Base-by-base conservation (phyloP, 2,329 filamentous ascomycete species). In the Allantophomopsis lycopodina region DNA sequence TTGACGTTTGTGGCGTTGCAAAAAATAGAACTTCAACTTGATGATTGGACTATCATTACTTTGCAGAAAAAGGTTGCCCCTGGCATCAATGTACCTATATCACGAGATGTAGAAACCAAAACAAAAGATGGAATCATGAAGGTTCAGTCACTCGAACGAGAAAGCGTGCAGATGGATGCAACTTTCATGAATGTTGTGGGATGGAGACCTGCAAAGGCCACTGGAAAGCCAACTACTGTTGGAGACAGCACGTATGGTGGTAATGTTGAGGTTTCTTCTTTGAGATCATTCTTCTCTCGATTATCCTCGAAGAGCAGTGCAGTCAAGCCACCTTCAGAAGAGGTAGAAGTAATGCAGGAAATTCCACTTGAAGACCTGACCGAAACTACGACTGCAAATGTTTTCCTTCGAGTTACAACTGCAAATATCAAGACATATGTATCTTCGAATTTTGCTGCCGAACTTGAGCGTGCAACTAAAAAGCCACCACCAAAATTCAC, bases 401-500 rank as follows among this genome's bases (percentile, higher is more conserved):
- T 96, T 23, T 96, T 94, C 56, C 66, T 98, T 15, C 75, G 87
- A 37, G 83, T 94, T 15, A 94, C 83, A 36, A 88, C 87, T 7
- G 88, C 89, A 21, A 73, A 75, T 35, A 78, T 96, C 23, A 73
- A 76, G 49, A 94, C 88, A 0, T 83, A 73, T 36, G 78, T 95
- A 1, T 67, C 73, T 15, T 63, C 72, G 21, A 74, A 69, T 32
- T 86, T 96, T 50, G 78, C 86, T 2, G 71, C 79, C 1, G 93
- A 98, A 56, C 72, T 98, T 10, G 87, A 96, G 61, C 76, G 93
- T 44, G 91, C 93, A 13, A 98, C 93, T 1, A 95, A 96, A 62
- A 98, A 98, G 54, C 85, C 88, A 2, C 91, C 93, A 1, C 91
- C 91, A 1, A 94, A 86, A 55, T 73, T 72, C 10, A 93, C 91